Base-by-base conservation (phyloP, 2,329 filamentous ascomycete species). In the Dothideomycetidae sp. region DNA sequence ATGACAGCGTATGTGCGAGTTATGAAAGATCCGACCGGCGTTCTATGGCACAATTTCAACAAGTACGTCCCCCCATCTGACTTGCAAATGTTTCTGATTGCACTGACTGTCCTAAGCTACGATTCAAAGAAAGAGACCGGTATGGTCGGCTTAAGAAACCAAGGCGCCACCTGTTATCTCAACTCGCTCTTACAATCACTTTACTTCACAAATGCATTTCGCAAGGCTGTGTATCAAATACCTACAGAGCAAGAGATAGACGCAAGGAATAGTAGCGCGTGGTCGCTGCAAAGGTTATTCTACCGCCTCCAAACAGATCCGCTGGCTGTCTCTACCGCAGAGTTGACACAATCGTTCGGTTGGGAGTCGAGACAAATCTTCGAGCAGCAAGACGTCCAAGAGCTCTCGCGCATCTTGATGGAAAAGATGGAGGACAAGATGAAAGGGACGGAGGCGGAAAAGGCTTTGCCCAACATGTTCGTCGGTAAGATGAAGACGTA, bases 41-140 rank as follows among this genome's bases (percentile, higher is more conserved):
- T 90, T 3, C 56, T 93, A 41, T 93, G 83, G 83, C 83, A 92
- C 61, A 90, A 83, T 60, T 88, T 93, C 57, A 69, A 75, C 55
- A 86, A 88, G 62, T 66, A 49, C 36, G 60, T 37, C 5, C 11
- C n/a, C 11, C 17, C 19, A 11, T 19, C 14, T 23, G 5, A n/a
- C 18, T 31, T 5, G 11, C 19, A 30, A 16, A 7, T 4, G 1
- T 15, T 30, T 12, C 17, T 10, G 19, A 15, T 11, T 13, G 12
- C 14, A 19, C 42, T 44, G 16, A 44, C 36, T 11, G 17, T 4
- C 15, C 16, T 12, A 23, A 60, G 44, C 61, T 98, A 98, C 57
- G 86, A 98, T 56, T 96, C 90, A n/a, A 98, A 96, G 64, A 93
- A 90, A 56, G 86, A 94, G 61, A 98, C 90, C 0, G 90, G 90